phyloP scores from a whole-genome alignment of 2,329 filamentous ascomycete genomes.

The Aplosporella prunicola region DNA sequence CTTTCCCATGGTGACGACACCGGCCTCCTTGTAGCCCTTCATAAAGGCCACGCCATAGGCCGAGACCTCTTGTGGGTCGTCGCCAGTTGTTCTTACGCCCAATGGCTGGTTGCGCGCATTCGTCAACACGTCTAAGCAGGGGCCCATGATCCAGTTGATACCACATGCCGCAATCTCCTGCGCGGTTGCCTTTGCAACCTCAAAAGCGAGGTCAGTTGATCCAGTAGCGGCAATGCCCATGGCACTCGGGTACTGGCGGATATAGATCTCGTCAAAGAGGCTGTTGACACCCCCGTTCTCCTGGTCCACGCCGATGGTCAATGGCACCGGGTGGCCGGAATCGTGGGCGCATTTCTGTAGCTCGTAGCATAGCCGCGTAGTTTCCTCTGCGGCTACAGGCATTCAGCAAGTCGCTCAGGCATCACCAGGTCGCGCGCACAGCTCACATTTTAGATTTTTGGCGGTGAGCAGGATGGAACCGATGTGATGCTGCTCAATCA shows the following conservation, averaged over 20 bases:
- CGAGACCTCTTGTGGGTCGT: slow-evolving; percentile 91
- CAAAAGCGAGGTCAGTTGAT: slow-evolving; percentile 73
- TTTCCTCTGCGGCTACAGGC: slow-evolving; percentile 72
- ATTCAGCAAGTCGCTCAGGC: slow-evolving; percentile 16
- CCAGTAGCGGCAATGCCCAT: slow-evolving; percentile 96
- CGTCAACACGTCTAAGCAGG: slow-evolving; percentile 85
- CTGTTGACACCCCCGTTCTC: slow-evolving; percentile 98
- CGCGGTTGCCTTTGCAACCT: slow-evolving; percentile 85
- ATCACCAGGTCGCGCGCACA: slow-evolving; percentile 3
- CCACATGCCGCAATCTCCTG: slow-evolving; percentile 87
- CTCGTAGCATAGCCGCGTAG: slow-evolving; percentile 78
- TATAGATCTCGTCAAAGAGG: slow-evolving; percentile 88
- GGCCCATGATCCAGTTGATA: slow-evolving; percentile 91
- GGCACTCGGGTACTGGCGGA: slow-evolving; percentile 91
- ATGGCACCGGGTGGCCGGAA: slow-evolving; percentile 78
- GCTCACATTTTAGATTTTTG: slow-evolving; percentile 74
- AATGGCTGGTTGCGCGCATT: slow-evolving; percentile 87
- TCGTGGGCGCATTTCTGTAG: slow-evolving; percentile 86
- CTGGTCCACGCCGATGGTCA: slow-evolving; percentile 87
- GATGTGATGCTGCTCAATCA: slow-evolving; percentile 77
- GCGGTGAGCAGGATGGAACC: slow-evolving; percentile 79
- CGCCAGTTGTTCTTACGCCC: slow-evolving; percentile 79
- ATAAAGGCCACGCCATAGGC: slow-evolving; percentile 85
- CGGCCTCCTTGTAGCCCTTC: slow-evolving; percentile 86
- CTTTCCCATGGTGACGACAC: slow-evolving; percentile 82